A percentile compares a stretch with the other conserved stretches of the same genome.
Conservation (phyloP, 1,139 yeast species). For the Yarrowia galli region DNA sequence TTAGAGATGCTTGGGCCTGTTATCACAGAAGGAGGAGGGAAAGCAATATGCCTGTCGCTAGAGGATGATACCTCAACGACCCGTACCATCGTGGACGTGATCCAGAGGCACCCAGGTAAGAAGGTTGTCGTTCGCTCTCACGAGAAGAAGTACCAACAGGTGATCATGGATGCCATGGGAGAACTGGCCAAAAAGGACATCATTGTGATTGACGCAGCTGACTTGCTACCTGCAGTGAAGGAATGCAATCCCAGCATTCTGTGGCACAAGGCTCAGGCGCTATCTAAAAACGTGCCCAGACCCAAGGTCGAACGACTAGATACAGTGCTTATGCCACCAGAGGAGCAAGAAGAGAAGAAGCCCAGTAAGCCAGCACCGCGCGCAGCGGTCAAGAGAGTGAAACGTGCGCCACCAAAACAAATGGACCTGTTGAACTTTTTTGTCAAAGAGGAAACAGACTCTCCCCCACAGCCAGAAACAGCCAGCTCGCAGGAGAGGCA, state of each 20-base stretch:
- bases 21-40: slow-evolving; percentile 44
- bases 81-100: slow-evolving; percentile 5
- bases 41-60: slow-evolving; percentile 14
- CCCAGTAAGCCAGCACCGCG: not conserved
- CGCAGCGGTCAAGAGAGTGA: not conserved
- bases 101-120: not conserved
- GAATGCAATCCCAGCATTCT: slow-evolving; percentile 21
- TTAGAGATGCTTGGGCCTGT: slow-evolving; percentile 41
- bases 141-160: slow-evolving; percentile 24
- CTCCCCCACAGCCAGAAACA: not conserved
- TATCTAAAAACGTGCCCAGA: not conserved
- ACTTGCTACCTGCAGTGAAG: slow-evolving; percentile 19
- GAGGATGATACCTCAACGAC: slow-evolving; percentile 26
- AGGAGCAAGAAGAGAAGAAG: slow-evolving; percentile 1
- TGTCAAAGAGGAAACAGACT: slow-evolving; percentile 20
- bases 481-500: not conserved
- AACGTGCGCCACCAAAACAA: slow-evolving; percentile 12
- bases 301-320: slow-evolving; percentile 27
- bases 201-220: slow-evolving; percentile 19
- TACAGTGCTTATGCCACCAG: slow-evolving; percentile 8
- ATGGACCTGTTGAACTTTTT: slow-evolving; percentile 27
- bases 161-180: slow-evolving; percentile 11
- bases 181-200: not conserved
- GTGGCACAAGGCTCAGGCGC: slow-evolving; percentile 2
- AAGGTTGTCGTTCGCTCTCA: slow-evolving; percentile 10